A percentile compares a stretch with the other conserved stretches of the same genome.
Conservation (phyloP, 1,284 basidiomycete species). For the Xanthoconium separans region DNA sequence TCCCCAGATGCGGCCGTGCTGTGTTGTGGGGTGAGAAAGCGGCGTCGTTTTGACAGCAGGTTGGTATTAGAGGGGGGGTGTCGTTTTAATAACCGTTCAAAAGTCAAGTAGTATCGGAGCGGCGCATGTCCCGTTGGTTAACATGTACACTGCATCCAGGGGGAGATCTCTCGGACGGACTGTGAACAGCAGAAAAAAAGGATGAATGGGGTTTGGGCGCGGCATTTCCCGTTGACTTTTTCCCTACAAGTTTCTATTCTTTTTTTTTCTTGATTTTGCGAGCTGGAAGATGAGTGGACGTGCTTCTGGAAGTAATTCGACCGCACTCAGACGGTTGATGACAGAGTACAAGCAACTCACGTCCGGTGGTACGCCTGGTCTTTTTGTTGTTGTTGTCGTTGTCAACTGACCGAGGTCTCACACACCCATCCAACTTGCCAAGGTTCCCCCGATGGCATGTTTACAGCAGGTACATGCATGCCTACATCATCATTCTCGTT, state of each 20-base stretch:
- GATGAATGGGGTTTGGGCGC: neutral
- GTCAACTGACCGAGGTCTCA: no score
- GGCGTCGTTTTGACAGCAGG: neutral
- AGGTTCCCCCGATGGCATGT: conserved; percentile 81
- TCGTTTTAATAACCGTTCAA: no score
- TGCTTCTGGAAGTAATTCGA: conserved; percentile 46
- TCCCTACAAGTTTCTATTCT: no score
- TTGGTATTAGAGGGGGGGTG: no score
- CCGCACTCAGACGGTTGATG: conserved; percentile 81
- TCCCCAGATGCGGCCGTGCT: neutral
- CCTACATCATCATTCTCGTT: neutral
- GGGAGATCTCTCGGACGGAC: no score
- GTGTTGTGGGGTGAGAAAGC: conserved; percentile 9
- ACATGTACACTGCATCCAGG: no score
- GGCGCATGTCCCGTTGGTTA: no score
- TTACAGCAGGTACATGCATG: neutral
- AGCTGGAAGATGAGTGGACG: conserved; percentile 36
- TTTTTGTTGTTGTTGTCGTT: neutral
- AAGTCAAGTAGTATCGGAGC: no score
- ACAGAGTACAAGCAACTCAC: conserved; percentile 92
- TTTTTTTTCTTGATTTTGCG: no score
- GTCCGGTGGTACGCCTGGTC: conserved; percentile 44
- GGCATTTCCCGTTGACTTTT: neutral
- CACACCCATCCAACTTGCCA: conserved; percentile 9
- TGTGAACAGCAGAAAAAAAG: no score